These are phyloP conservation scores for Sporothrix phasma DNA, from an alignment of 2,329 filamentous ascomycete genomes.

Conservation along the genomic window DNA sequence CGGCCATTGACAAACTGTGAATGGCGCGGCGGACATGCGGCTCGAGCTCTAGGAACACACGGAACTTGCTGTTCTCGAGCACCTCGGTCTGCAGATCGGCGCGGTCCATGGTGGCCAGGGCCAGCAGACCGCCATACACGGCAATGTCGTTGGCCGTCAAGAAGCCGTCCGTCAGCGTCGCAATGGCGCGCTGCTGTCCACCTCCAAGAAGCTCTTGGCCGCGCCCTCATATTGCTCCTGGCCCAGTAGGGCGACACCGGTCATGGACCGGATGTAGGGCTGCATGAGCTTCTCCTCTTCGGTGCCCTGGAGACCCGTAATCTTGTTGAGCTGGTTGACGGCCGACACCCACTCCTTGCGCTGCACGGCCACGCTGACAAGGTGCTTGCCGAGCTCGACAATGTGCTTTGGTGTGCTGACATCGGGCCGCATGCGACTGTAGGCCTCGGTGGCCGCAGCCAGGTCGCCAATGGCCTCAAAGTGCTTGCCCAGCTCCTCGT, in stretches of 20 bases:
- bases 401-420: conserved; percentile 78
- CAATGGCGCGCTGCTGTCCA: conserved; percentile 41
- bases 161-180: conserved; percentile 54
- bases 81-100: conserved; percentile 63
- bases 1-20: conserved; percentile 79
- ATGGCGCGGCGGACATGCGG: conserved; percentile 90
- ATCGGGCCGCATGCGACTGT: conserved; percentile 79
- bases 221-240: conserved; percentile 48
- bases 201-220: conserved; percentile 58
- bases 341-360: conserved; percentile 68
- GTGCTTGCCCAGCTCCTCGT: conserved; percentile 83
- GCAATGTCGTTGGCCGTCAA: conserved; percentile 81
- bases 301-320: conserved; percentile 38
- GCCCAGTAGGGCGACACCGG: conserved; percentile 41
- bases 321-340: conserved; percentile 51
- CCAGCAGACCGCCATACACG: conserved; percentile 81
- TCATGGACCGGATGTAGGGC: conserved; percentile 43
- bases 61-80: conserved; percentile 71
- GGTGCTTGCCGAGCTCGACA: conserved; percentile 67
- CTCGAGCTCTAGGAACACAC: conserved; percentile 81
- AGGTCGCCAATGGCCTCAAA: conserved; percentile 71
- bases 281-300: conserved; percentile 39
- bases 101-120: conserved; percentile 81
- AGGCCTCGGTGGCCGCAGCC: conserved; percentile 62
- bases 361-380: conserved; percentile 66